A percentile compares a stretch with the other conserved stretches of the same genome.
phyloP scores from a whole-genome alignment of 768 basidiomycete genomes.

The Termitomyces titanicus region DNA sequence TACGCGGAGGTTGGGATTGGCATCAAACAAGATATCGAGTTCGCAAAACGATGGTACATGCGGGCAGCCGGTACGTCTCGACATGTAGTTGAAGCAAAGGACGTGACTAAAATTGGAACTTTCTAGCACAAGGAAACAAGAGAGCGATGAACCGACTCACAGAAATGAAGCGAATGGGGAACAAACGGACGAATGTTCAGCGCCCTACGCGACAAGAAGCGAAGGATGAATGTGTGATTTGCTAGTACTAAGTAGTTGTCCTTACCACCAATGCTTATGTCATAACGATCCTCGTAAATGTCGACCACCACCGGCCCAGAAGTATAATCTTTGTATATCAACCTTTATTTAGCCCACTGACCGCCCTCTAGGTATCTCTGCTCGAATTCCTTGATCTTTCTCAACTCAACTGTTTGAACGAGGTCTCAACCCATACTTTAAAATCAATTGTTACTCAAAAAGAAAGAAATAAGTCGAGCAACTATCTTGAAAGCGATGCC shows the following conservation, averaged over 20 bases:
- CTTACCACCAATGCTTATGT: slow-evolving; percentile 10
- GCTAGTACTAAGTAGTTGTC: slow-evolving; percentile 29
- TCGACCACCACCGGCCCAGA: slow-evolving; percentile 11
- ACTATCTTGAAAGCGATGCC: slow-evolving; percentile 61
- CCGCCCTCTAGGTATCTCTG: slow-evolving; percentile 40
- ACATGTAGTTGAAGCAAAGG: background rate
- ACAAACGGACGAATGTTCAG: slow-evolving; percentile 70
- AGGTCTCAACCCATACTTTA: slow-evolving; percentile 46
- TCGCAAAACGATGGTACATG: slow-evolving; percentile 99
- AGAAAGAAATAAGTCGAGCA: slow-evolving; percentile 37
- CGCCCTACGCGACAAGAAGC: slow-evolving; percentile 93
- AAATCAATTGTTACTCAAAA: slow-evolving; percentile 45
- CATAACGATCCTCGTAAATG: slow-evolving; percentile 8
- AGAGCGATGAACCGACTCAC: slow-evolving; percentile 95
- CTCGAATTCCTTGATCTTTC: slow-evolving; percentile 54
- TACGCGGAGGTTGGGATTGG: slow-evolving; percentile 98
- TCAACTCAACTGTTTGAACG: slow-evolving; percentile 72
- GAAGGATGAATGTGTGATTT: slow-evolving; percentile 89
- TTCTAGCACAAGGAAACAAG: slow-evolving; percentile 92
- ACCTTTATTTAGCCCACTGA: slow-evolving; percentile 4
- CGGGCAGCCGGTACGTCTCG: slow-evolving; percentile 83
- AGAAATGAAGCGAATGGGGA: slow-evolving; percentile 89
- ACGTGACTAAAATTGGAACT: background rate
- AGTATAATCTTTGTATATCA: slow-evolving; percentile 6
- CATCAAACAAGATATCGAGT: slow-evolving; percentile 91